Evolutionary conservation across 148 eudicot genomes (phyloP), one percentile per base, ranked within the genome.

Genomic region (Oxyria digyna): DNA sequence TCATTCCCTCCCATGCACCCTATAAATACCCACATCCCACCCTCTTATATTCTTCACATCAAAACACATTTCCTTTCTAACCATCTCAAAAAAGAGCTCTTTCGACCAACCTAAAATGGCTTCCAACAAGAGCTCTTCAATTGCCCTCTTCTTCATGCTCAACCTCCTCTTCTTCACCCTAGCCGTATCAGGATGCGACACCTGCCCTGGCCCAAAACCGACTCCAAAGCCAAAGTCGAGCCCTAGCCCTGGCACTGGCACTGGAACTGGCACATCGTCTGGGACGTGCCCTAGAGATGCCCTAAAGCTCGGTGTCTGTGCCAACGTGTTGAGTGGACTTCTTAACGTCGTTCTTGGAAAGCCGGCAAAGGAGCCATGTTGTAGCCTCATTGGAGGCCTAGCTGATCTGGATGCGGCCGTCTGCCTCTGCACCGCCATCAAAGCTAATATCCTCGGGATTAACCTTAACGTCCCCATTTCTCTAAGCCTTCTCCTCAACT

Each of bases 261-360:
- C n/a, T n/a, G n/a, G n/a, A 59, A 59, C 38, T 6, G 38, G 37
- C 63, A 20, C 3, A 15, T 20, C 55, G 1, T 49, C 55, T 8
- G 62, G 62, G 32, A 11, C 31, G 29, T 59, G 65, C 65, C 65
- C 65, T 27, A 59, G n/a, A 14, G 65, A 59, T 27, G 10, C 65
- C 2, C 26, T 50, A 11, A 50, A 50, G 10, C 57, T 50, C 10
- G 26, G 26, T 8, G 57, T 50, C 0, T 50, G 57, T 8, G 57
- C 57, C 6, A 50, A 50, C 20, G 6, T 50, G 57, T 8, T 50
- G 9, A 21, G 3, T 8, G 57, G 57, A 50, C 9, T 50, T 10
- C 27, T 50, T 12, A 8, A 1, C 2, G 57, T 18, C 12, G 21
- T 12, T 3, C 8, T 50, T 14, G 57, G 57, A 0, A 7, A 50